A percentile compares a stretch with the other conserved stretches of the same genome.
Evolutionary conservation across 345 rosid species (phyloP).

Genomic region (Dipteronia dyeriana): DNA sequence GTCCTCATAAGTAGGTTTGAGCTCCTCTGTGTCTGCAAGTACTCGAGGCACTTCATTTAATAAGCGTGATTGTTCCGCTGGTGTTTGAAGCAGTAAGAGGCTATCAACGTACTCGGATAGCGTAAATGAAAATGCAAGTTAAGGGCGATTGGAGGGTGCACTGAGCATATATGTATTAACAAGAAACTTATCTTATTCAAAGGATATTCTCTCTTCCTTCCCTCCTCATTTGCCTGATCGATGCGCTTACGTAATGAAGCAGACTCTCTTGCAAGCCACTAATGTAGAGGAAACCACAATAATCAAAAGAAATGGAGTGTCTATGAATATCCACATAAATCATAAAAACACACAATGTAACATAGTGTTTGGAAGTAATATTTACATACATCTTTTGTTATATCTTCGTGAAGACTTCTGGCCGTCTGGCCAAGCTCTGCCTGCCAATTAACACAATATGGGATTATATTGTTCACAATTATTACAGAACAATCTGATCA

Average conservation of each 20-base stretch:
- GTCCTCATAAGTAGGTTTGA: conserved; percentile 7
- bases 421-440: conserved; percentile 48
- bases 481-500: not conserved
- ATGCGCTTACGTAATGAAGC: conserved; percentile 32
- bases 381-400: conserved; percentile 46
- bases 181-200: conserved; percentile 2
- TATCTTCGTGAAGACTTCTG: conserved; percentile 45
- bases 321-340: not conserved
- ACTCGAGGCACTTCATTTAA: conserved; percentile 44
- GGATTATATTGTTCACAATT: not conserved
- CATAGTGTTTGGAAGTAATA: not conserved
- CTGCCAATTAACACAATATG: conserved; percentile 31
- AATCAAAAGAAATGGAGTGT: not conserved
- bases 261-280: conserved; percentile 54
- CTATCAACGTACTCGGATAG: conserved; percentile 34
- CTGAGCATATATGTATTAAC: too few relatives aligned
- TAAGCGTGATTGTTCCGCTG: conserved; percentile 47
- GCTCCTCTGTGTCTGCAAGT: conserved; percentile 33
- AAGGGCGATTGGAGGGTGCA: too few relatives aligned
- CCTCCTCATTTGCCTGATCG: conserved; percentile 54
- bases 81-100: conserved; percentile 37
- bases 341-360: not conserved
- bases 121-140: conserved; percentile 25
- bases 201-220: conserved; percentile 77
- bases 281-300: not conserved